Percentiles rank a stretch among this genome's conserved stretches.
Conservation (phyloP, 345 rosid species). For the Citrus maxima region DNA sequence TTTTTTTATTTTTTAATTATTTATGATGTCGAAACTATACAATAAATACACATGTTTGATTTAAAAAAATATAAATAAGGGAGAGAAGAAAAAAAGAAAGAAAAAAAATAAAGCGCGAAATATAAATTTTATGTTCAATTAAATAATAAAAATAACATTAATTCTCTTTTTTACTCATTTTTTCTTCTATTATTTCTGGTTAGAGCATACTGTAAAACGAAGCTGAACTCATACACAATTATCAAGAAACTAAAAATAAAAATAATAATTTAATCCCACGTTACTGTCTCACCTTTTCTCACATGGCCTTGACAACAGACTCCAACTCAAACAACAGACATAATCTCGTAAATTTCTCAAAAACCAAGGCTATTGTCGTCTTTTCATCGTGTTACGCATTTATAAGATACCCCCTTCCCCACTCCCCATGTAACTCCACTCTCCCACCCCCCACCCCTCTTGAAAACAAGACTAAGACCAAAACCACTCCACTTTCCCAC, state of each 20-base stretch:
- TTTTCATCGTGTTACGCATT: neutral
- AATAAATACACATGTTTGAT: too few species aligned
- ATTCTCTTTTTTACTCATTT: too few species aligned
- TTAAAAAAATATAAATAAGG: too few species aligned
- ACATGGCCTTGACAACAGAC: conserved; percentile 10
- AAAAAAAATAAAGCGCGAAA: too few species aligned
- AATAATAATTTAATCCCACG: neutral
- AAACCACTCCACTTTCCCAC: conserved; percentile 1
- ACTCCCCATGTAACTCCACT: neutral
- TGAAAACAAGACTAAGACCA: neutral
- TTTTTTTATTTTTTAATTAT: too few species aligned
- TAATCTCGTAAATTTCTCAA: conserved; percentile 20
- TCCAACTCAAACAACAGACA: conserved; percentile 9
- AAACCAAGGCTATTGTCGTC: neutral
- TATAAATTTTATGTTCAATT: too few species aligned
- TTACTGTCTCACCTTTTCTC: neutral
- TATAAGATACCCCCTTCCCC: neutral
- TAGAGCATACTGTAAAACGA: too few species aligned
- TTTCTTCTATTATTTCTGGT: too few species aligned
- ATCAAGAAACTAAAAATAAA: neutral
- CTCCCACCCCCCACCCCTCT: neutral
- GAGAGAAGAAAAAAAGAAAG: too few species aligned
- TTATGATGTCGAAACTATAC: too few species aligned
- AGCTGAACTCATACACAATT: neutral
- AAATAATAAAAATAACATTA: too few species aligned